phyloP scores from a whole-genome alignment of 2,329 filamentous ascomycete genomes.

The Fusarium chuoi region DNA sequence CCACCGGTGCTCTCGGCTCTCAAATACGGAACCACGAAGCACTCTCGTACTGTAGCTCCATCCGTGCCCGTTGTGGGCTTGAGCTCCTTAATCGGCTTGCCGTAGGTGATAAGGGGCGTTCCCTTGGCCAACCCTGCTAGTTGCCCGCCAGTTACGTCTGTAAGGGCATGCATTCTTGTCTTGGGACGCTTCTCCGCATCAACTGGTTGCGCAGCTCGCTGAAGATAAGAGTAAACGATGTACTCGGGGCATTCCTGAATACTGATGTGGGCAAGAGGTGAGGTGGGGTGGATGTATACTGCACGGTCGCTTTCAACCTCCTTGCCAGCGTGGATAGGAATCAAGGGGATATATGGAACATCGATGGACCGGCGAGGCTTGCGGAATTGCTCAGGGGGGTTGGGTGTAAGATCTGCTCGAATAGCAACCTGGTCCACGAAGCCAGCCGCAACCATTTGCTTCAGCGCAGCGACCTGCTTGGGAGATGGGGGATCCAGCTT shows the following conservation, averaged over 20 bases:
- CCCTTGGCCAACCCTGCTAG: slow-evolving; percentile 83
- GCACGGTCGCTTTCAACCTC: slow-evolving; percentile 66
- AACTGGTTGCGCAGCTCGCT: slow-evolving; percentile 68
- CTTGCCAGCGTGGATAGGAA: slow-evolving; percentile 66
- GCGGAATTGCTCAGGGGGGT: slow-evolving; percentile 71
- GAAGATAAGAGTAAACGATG: slow-evolving; percentile 87
- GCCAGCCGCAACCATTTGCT: slow-evolving; percentile 90
- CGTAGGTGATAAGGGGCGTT: slow-evolving; percentile 84
- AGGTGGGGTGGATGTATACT: slow-evolving; percentile 90
- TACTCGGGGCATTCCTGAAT: slow-evolving; percentile 84
- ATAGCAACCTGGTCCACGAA: slow-evolving; percentile 97
- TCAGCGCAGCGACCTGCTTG: slow-evolving; percentile 80
- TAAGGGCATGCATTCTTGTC: slow-evolving; percentile 89
- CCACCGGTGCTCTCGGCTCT: slow-evolving; percentile 73
- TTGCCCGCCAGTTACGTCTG: slow-evolving; percentile 79
- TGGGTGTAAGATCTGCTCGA: slow-evolving; percentile 84
- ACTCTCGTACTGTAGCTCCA: slow-evolving; percentile 68
- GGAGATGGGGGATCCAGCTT: slow-evolving; percentile 68
- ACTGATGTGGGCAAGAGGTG: slow-evolving; percentile 77
- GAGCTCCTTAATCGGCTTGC: slow-evolving; percentile 91
- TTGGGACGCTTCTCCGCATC: slow-evolving; percentile 69
- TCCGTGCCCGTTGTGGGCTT: slow-evolving; percentile 54
- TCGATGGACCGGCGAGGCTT: slow-evolving; percentile 89
- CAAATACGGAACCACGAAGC: slow-evolving; percentile 84
- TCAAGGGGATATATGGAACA: slow-evolving; percentile 88